Evolutionary conservation across 805 yeast species (phyloP), one percentile per base, ranked within the genome.

Genomic region (Teunomyces panamensis): DNA sequence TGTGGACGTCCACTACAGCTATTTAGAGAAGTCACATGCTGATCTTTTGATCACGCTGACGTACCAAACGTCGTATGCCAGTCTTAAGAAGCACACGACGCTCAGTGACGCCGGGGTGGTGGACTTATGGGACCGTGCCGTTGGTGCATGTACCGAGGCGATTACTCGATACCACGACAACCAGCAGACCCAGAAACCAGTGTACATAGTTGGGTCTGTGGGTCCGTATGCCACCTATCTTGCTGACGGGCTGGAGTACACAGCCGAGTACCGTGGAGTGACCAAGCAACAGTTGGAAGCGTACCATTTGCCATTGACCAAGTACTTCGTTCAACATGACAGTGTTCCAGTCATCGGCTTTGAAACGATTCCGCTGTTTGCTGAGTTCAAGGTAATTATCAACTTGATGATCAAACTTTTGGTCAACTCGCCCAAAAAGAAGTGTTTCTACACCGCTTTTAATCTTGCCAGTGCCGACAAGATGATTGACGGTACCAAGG

Each of bases 191-290:
- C 24, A 28, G 17, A 49, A 50, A 16, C 47, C 55, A 13, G 52
- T 59, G 7, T 56, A 48, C 41, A 71, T 83, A 4, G 80, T 79
- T 1, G 95, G 87, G 0, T 79, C 87, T 6, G 64, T 87, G 32
- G 96, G 96, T 0, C 89, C 96, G 0, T 88, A 80, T 60, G 95
- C 91, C 1, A 87, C 91, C 0, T 81, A 67, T 53, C 58, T 85
- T 32, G 80, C 85, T 27, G 74, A 80, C 52, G 89, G 90, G 0
- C 74, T 85, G 0, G 96, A 88, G 57, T 88, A 84, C 56, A 80
- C 84, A 3, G 95, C 95, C 1, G 73, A 81, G 44, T 87, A 86
- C 60, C 54, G 49, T 10, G 69, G 62, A 24, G 68, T 63, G 6
- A 58, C 66, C 2, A 59, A 62, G 8, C 67, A 65, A 11, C 69